phyloP scores from a whole-genome alignment of 2,329 filamentous ascomycete species.

The Colletotrichum sp. region DNA sequence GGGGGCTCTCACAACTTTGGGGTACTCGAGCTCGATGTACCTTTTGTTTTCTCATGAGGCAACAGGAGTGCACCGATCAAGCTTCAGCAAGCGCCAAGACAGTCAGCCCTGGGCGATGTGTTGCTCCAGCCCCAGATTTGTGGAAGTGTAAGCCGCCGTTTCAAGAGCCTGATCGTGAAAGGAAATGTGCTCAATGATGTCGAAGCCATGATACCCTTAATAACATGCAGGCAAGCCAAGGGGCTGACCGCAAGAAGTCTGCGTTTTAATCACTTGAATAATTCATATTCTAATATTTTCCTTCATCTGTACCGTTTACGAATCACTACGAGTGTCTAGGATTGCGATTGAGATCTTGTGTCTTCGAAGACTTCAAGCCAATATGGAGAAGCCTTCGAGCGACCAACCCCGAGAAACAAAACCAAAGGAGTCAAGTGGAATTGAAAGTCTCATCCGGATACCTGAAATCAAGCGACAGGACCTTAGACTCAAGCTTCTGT shows the following conservation, averaged over 20 bases:
- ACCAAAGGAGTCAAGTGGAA: neutral
- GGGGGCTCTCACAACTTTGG: accelerated
- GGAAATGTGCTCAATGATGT: neutral
- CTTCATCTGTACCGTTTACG: neutral
- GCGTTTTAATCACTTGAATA: accelerated
- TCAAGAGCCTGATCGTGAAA: neutral
- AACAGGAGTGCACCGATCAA: neutral
- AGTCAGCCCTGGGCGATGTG: neutral
- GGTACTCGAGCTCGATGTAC: neutral
- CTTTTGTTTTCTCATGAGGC: neutral
- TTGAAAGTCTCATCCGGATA: neutral
- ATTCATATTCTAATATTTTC: neutral
- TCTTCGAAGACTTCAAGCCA: neutral
- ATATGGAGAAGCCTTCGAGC: neutral
- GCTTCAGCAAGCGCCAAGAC: neutral
- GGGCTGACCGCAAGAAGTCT: neutral
- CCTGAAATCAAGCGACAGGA: neutral
- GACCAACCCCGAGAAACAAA: neutral
- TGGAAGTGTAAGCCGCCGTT: neutral
- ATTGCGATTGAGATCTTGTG: neutral
- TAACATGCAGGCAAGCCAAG: neutral
- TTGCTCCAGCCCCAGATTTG: neutral
- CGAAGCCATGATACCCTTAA: neutral
- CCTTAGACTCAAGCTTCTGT: neutral
- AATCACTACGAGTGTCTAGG: neutral